Evolutionary conservation across 139 green algal genomes (phyloP).

Genomic region (Tetraselmis chui): DNA sequence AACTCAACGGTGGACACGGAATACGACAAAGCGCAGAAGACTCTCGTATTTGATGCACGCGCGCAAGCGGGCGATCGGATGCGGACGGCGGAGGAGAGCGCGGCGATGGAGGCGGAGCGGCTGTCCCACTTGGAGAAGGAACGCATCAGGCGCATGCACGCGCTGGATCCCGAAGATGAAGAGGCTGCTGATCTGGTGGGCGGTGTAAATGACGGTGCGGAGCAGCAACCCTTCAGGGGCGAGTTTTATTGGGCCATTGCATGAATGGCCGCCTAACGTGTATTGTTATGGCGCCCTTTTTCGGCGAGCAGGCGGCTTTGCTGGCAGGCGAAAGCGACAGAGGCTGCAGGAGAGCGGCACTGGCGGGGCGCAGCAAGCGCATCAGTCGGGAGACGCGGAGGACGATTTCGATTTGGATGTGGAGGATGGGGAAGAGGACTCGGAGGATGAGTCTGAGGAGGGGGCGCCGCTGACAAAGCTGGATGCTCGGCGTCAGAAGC

Average conservation of each 20-base stretch:
- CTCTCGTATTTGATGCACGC: slow-evolving; percentile 68
- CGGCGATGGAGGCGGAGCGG: slow-evolving; percentile 43
- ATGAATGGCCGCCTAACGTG: too few relatives aligned
- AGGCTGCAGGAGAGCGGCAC: slow-evolving; percentile 12
- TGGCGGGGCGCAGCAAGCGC: slow-evolving; percentile 1
- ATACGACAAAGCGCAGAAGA: slow-evolving; percentile 59
- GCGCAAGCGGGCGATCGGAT: slow-evolving; percentile 46
- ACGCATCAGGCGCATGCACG: slow-evolving; percentile 59
- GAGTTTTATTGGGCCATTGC: too few relatives aligned
- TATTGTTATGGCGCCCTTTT: too few relatives aligned
- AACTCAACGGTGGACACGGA: slow-evolving; percentile 36
- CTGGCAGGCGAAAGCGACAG: slow-evolving; percentile 23
- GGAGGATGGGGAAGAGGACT: slow-evolving; percentile 30
- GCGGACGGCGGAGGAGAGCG: slow-evolving; percentile 43
- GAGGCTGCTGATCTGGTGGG: slow-evolving; percentile 22
- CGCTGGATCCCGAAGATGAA: slow-evolving; percentile 6
- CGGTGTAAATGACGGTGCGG: slow-evolving; percentile 13
- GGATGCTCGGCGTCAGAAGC: slow-evolving; percentile 42
- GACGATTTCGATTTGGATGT: slow-evolving; percentile 35
- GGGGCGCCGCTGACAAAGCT: slow-evolving; percentile 26
- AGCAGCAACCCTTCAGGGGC: too few relatives aligned
- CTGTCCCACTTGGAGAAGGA: slow-evolving; percentile 66
- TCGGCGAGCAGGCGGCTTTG: slow-evolving; percentile 38
- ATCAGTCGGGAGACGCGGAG: slow-evolving; percentile 13
- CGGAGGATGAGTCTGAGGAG: slow-evolving; percentile 30